A percentile compares a stretch with the other conserved stretches of the same genome.
Conservation (phyloP, 805 yeast species). For the Myxozyma mucilagina region DNA sequence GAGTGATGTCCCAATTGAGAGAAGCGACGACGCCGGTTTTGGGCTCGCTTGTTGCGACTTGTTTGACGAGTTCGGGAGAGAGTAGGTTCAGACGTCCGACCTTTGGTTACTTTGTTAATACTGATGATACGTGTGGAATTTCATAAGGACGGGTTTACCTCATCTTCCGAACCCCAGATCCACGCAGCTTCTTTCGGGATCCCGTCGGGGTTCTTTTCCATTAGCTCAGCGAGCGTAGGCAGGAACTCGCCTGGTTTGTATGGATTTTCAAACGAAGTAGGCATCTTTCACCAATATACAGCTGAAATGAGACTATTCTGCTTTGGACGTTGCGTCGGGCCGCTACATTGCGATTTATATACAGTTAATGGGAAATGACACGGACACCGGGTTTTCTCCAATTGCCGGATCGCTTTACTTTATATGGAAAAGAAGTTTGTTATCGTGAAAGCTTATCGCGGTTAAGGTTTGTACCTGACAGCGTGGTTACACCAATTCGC, state of each 20-base stretch:
- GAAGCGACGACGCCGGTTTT: conserved; percentile 27
- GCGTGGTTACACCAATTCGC: too few relatives aligned
- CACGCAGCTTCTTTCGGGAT: conserved; percentile 35
- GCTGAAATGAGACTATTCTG: too few relatives aligned
- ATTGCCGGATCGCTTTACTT: too few relatives aligned
- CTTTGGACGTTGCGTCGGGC: too few relatives aligned
- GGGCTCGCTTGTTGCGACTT: conserved; percentile 22
- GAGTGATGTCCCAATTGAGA: conserved; percentile 34
- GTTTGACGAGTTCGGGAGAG: conserved; percentile 32
- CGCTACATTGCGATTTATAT: too few relatives aligned
- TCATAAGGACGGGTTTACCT: conserved; percentile 4
- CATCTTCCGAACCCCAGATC: conserved; percentile 36
- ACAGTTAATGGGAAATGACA: too few relatives aligned
- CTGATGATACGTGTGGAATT: too few relatives aligned
- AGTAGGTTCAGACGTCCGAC: conserved; percentile 33
- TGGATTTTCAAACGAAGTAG: conserved; percentile 17
- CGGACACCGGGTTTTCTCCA: too few relatives aligned
- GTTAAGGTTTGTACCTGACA: too few relatives aligned
- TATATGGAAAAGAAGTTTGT: too few relatives aligned
- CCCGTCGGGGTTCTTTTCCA: conserved; percentile 15
- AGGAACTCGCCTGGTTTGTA: conserved; percentile 16
- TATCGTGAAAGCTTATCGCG: too few relatives aligned
- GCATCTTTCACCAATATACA: conserved; percentile 5
- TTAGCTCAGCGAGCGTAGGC: conserved; percentile 27
- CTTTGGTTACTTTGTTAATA: background rate